These are phyloP conservation scores for Solanum lignicaule DNA, from an alignment of 257 asterid species.

Conservation along the genomic window DNA sequence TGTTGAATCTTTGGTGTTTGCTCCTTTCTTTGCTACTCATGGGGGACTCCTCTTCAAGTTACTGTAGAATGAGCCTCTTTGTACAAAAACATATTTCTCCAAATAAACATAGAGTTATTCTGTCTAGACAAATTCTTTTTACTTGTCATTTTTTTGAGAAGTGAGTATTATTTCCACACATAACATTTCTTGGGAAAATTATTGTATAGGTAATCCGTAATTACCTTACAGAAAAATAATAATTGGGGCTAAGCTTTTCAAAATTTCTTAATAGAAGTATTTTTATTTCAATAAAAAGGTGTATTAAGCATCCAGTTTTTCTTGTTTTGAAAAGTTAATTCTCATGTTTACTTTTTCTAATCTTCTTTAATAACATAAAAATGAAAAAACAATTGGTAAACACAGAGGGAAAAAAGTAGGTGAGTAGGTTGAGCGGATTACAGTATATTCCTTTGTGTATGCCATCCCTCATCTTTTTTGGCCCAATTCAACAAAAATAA, in stretches of 20 bases:
- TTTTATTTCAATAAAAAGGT: neutral
- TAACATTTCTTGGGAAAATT: neutral
- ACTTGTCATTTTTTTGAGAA: neutral
- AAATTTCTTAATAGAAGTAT: neutral
- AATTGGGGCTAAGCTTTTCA: neutral
- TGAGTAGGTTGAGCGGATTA: neutral
- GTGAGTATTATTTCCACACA: neutral
- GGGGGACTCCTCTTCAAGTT: slow-evolving; percentile 47
- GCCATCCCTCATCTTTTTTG: neutral
- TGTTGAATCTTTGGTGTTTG: slow-evolving; percentile 61
- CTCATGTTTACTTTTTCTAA: neutral
- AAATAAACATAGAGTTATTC: neutral
- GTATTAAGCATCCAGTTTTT: neutral
- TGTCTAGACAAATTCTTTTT: neutral
- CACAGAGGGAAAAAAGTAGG: neutral
- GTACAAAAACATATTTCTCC: neutral
- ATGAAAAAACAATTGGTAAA: neutral
- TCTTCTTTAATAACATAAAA: neutral
- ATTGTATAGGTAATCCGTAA: neutral
- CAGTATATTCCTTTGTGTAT: neutral
- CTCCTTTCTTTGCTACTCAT: slow-evolving; percentile 63
- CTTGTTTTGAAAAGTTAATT: neutral
- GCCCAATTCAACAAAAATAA: neutral
- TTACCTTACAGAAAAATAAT: neutral
- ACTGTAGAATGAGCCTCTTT: neutral